A percentile compares a stretch with the other conserved stretches of the same genome.
These are phyloP conservation scores for sweet orange (Citrus sinensis) DNA, from an alignment of 345 rosid species.

Conservation along the genomic window DVS_A1.0 CM039163.1:40496501-40497000, in stretches of 20 bases:
- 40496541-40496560: no score
- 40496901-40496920: neutral
- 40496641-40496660: conserved; percentile 26
- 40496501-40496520: no score
- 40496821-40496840: neutral
- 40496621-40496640: conserved; percentile 31
- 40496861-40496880: conserved; percentile 18
- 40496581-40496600: neutral
- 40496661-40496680: neutral
- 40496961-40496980: neutral
- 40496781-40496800: neutral
- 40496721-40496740: neutral
- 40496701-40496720: conserved; percentile 15
- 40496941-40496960: conserved; percentile 18
- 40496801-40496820: neutral
- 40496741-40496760: neutral
- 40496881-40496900: conserved; percentile 1
- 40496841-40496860: conserved; percentile 27
- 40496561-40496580: no score
- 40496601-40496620: neutral
- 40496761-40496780: conserved; percentile 25
- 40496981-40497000: neutral
- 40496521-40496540: no score
- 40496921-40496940: neutral
- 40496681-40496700: conserved; percentile 21